Base-by-base conservation (phyloP, 2,329 filamentous ascomycete species). In the Calonectria fujianensis region DNA sequence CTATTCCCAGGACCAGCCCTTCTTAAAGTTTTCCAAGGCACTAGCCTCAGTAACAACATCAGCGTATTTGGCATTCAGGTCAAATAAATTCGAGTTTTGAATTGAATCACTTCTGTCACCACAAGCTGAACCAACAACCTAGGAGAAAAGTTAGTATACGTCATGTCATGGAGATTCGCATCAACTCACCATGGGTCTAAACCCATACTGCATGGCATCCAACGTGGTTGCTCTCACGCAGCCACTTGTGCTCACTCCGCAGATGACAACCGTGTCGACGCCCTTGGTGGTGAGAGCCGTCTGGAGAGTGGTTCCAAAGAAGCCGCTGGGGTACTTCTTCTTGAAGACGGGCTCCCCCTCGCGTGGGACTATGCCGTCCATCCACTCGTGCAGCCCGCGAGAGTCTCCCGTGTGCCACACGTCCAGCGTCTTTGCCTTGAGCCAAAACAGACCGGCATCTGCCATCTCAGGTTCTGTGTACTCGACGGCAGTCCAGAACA, bases 241-340 rank as follows among this genome's bases (percentile, higher is more conserved):
- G 1, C 87, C 87, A 73, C 84, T 86, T 18, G 87, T 89, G 79
- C 86, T 87, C 52, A 89, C 87, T 24, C 87, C 87, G 74, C 87
- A 88, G 20, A 89, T 80, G 9, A 89, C 85, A 29, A 88, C 77
- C 9, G 86, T 87, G 74, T 88, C 86, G n/a, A 86, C 80, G 35
- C 82, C 82, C 64, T 83, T 79, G 7, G 85, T 74, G 27, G 83
- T 82, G 41, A 88, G 81, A 50, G 86, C 82, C 1, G 84, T 84
- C 31, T 83, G 83, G 50, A 88, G 82, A 9, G 85, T 83, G 31
- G 87, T 89, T 18, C 85, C 87, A 73, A 89, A 87, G 78, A 88
- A 79, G 20, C 74, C 75, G 35, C 75, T 75, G 1, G 78, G 74
- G 51, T 78, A 74, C 73, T 85, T 85, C 82, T 89, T 88, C 57